Percentiles rank a stretch among this genome's conserved stretches.
Conservation (phyloP, 164 flowering plant genomes). For the Sextonia rubra region DNA sequence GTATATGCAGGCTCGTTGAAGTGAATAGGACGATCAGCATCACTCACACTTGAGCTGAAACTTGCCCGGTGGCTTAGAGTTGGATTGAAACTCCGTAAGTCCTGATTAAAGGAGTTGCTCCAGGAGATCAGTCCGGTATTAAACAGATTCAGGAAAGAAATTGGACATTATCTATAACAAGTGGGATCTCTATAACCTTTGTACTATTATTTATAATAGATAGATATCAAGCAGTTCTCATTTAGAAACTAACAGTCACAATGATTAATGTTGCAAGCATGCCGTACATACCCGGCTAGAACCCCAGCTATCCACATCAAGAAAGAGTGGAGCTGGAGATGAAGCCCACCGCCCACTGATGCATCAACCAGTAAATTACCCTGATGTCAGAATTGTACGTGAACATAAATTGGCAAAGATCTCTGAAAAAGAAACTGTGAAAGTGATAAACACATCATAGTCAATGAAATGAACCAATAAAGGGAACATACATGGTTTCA, state of each 20-base stretch:
- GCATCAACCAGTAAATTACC: slow-evolving; percentile 89
- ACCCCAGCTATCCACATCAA: slow-evolving; percentile 79
- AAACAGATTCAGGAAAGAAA: background rate
- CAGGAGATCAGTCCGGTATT: background rate
- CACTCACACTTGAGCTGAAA: slow-evolving; percentile 77
- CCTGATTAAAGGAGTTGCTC: slow-evolving; percentile 42
- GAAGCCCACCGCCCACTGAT: slow-evolving; percentile 94
- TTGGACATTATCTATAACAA: background rate
- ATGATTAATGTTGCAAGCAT: background rate
- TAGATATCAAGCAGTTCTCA: background rate
- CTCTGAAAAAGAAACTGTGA: slow-evolving; percentile 1
- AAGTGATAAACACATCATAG: background rate
- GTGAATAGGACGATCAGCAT: slow-evolving; percentile 49
- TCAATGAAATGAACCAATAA: slow-evolving; percentile 7
- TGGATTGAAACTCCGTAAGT: slow-evolving; percentile 49
- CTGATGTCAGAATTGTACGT: slow-evolving; percentile 80
- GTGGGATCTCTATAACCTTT: background rate
- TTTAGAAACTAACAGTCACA: background rate
- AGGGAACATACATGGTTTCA: background rate
- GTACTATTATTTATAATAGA: slow-evolving; percentile 1
- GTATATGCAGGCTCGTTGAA: slow-evolving; percentile 88
- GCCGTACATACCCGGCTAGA: slow-evolving; percentile 73
- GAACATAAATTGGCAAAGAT: slow-evolving; percentile 38
- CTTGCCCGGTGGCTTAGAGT: slow-evolving; percentile 57
- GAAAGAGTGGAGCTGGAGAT: slow-evolving; percentile 69